A percentile compares a stretch with the other conserved stretches of the same genome.
Conservation (phyloP, 2,329 filamentous ascomycete genomes). For the Fusarium sp. region DNA sequence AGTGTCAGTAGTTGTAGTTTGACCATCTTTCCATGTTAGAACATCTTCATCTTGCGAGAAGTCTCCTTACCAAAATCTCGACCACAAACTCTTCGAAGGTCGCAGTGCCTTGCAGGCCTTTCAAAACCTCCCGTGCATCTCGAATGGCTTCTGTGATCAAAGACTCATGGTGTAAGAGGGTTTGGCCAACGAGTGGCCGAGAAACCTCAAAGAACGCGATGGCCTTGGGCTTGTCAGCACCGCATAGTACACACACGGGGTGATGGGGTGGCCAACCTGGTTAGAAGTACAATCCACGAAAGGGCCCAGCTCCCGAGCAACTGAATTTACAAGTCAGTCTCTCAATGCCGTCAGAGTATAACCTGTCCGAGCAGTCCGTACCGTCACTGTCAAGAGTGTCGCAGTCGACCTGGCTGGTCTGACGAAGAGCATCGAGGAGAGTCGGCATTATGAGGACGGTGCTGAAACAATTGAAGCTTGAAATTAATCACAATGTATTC, state of each 20-base stretch:
- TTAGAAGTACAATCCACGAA: conserved; percentile 54
- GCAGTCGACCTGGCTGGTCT: conserved; percentile 48
- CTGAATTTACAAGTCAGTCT: conserved; percentile 35
- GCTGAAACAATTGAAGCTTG: too few relatives aligned
- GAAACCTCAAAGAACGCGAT: conserved; percentile 50
- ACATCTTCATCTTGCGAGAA: rapidly evolving
- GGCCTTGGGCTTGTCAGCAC: conserved; percentile 38
- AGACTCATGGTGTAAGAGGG: conserved; percentile 43
- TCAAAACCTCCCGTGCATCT: conserved; percentile 35
- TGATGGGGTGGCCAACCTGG: conserved; percentile 35
- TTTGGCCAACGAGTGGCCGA: conserved; percentile 27
- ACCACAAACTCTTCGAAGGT: conserved; percentile 62
- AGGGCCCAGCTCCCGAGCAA: conserved; percentile 47
- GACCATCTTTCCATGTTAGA: conserved; percentile 59
- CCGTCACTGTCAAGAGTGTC: conserved; percentile 52
- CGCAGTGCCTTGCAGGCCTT: conserved; percentile 31
- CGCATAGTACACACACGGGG: neutral
- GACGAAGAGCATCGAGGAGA: conserved; percentile 44
- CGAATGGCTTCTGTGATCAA: conserved; percentile 45
- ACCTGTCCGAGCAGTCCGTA: conserved; percentile 15
- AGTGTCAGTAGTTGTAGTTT: conserved; percentile 64
- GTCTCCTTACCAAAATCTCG: conserved; percentile 62
- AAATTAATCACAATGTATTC: neutral
- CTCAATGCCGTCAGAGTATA: neutral
- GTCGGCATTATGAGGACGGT: conserved; percentile 35